Evolutionary conservation across 805 yeast species (phyloP), one percentile per base, ranked within the genome.

Genomic region (Saccharomyces paradoxus): DNA sequence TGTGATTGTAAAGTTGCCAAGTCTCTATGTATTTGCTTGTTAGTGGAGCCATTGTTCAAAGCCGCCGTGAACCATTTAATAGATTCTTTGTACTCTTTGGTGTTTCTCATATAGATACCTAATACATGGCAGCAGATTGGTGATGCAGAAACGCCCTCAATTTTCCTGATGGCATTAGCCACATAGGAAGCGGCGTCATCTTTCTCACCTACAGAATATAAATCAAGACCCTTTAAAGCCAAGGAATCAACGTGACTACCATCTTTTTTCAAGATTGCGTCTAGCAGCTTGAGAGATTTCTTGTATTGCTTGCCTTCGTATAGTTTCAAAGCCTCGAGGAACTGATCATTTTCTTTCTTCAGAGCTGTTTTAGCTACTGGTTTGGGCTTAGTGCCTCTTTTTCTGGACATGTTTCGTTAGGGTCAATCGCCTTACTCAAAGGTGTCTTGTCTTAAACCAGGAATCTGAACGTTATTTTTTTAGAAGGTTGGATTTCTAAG

Each of bases 251-350:
- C 85, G 69, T 88, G 90, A 51, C 74, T 76, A 14, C 89, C 77
- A 64, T 83, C 82, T 64, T 87, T 89, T 74, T 89, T 88, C 63
- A 92, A 71, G 61, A 87, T 79, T 37, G 79, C 74, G 51, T 94
- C 97, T 47, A 89, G 79, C 29, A 83, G 66, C 67, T 87, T 87
- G 62, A 91, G 71, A 1, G 96, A 82, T 64, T 92, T 90, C 67
- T 88, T 88, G 75, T 91, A 91, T 69, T 89, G 90, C 68, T 88
- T 89, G 50, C 78, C 68, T 66, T 94, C 98, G 64, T 89, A 94
- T 30, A 87, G 77, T 61, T 82, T 82, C 63, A 94, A 77, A 0
- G 97, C 96, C 60, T 86, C 87, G 55, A 85, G 79, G 74, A 92
- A 90, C 58, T 81, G 81, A 31, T 78, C 76, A 54, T 87, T 92